Base-by-base conservation (phyloP, 768 basidiomycete species). In the Suillus subaureus region DNA sequence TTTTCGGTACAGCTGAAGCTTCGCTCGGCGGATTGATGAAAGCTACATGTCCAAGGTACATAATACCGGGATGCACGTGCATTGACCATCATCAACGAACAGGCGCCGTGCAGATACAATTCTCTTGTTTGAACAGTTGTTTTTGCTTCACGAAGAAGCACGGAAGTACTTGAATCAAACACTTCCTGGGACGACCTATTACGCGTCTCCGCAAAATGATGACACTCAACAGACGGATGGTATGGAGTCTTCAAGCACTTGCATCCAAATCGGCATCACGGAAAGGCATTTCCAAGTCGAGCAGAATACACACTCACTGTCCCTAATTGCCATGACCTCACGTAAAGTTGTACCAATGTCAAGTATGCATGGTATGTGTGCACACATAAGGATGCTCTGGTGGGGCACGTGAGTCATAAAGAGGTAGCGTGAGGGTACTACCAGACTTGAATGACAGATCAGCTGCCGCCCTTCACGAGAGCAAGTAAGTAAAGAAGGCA, bases 291-390 rank as follows among this genome's bases (percentile, higher is more conserved):
- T 23, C 23, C 12, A 12, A 49, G 3, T 26, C 23, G 13, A 49
- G 23, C 6, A 23, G 28, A 61, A 42, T 33, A 33, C 40, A 31
- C 26, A 39, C 40, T 64, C 1, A 69, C 68, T 72, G 11, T 70
- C 64, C 0, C n/a, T n/a, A 74, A 67, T 58, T 75, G 73, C 1
- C 68, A 66, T 6, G 74, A 72, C 15, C 70, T 55, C 5, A 69
- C 61, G 47, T 74, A 75, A 0, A 72, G 47, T 42, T 74, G 73
- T 11, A 72, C 60, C 2, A 70, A 40, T 1, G 70, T 69, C 4
- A 72, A 72, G 31, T 71, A 70, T 0, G 72, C 71, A 0, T 70
- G 73, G 2, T 31, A 12, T 56, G 54, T 1, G 72, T 68, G 8
- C 47, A 57, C 5, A 67, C 35, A 55, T 76, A 74, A 0, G 68